phyloP scores from a whole-genome alignment of 208 protist genomes.

The Endotrypanum monterogeii region DNA sequence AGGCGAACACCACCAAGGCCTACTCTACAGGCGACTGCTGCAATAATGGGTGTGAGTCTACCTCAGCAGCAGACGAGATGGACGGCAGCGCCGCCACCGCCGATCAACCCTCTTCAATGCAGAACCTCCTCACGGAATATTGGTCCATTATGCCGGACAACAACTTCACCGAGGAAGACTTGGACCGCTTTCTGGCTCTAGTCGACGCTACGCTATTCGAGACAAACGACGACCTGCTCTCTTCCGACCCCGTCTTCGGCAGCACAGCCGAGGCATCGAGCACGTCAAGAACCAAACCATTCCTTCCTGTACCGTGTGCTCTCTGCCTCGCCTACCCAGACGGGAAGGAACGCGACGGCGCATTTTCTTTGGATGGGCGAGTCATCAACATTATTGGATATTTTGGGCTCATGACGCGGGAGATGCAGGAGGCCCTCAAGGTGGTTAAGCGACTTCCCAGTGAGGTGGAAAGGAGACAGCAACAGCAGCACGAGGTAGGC shows the following conservation, averaged over 20 bases:
- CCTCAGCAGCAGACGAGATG: neutral
- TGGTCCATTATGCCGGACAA: conserved; percentile 62
- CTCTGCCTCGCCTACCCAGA: conserved; percentile 80
- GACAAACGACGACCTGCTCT: conserved; percentile 62
- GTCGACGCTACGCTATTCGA: conserved; percentile 63
- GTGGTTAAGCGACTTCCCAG: conserved; percentile 42
- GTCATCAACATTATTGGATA: conserved; percentile 86
- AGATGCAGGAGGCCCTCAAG: conserved; percentile 69
- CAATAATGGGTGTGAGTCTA: neutral
- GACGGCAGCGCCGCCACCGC: conserved; percentile 8
- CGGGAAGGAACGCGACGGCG: conserved; percentile 66
- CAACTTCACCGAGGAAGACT: conserved; percentile 71
- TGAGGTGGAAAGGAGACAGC: conserved; percentile 6
- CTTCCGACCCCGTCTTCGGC: conserved; percentile 27
- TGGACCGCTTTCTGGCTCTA: conserved; percentile 69
- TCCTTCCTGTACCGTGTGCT: conserved; percentile 76
- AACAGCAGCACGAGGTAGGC: neutral
- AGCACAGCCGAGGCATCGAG: neutral
- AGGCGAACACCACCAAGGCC: neutral
- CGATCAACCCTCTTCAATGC: neutral
- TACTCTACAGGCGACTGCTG: neutral
- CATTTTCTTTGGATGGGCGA: conserved; percentile 62
- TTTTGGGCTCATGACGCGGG: conserved; percentile 69
- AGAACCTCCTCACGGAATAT: conserved; percentile 32
- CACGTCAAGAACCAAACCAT: conserved; percentile 11